Conservation (phyloP, 805 yeast genomes). For the Starmerella sp. region DNA sequence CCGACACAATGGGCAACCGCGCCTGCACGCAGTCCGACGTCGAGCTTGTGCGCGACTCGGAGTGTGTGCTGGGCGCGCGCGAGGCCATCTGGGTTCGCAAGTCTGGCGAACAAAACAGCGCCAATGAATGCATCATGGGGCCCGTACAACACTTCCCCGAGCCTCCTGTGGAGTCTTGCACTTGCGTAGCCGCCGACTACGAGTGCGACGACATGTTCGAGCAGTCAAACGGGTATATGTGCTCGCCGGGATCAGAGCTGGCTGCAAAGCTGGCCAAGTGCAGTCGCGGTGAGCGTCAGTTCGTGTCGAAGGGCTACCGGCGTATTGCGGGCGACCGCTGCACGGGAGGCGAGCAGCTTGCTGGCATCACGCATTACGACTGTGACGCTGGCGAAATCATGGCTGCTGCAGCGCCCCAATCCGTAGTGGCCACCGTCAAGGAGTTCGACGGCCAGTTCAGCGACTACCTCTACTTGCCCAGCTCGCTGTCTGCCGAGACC, state of each 20-base stretch:
- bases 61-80: neutral
- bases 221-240: neutral
- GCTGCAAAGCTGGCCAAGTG: neutral
- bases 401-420: neutral
- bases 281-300: neutral
- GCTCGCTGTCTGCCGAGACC: conserved; percentile 34
- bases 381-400: neutral
- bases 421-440: conserved; percentile 8
- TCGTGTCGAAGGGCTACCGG: conserved; percentile 67
- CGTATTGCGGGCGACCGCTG: conserved; percentile 42
- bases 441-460: conserved; percentile 43
- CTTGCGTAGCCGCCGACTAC: neutral
- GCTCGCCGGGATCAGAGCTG: conserved; percentile 1
- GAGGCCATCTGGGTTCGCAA: neutral
- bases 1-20: neutral
- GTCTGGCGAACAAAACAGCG: neutral
- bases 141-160: neutral
- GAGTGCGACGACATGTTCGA: conserved; percentile 5
- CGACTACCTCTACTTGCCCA: conserved; percentile 53
- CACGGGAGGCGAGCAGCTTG: neutral
- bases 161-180: neutral
- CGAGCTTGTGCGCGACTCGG: neutral
- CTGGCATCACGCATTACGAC: neutral
- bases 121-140: neutral
- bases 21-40: neutral